phyloP scores from a whole-genome alignment of 768 basidiomycete genomes.

The Russula earlei region DNA sequence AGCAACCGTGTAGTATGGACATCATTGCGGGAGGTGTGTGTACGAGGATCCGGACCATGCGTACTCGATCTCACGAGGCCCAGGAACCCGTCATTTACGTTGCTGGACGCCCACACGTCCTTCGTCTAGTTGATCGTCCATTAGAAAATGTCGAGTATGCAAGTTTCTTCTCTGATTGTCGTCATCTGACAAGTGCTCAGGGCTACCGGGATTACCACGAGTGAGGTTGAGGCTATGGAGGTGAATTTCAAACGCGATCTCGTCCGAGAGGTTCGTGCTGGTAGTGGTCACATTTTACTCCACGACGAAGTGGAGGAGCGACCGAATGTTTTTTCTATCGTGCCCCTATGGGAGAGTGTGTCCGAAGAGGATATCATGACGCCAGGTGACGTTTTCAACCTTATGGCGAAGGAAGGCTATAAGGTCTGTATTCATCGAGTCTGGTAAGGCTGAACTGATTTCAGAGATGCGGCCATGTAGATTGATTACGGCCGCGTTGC shows the following conservation, averaged over 20 bases:
- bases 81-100: constrained; percentile 93
- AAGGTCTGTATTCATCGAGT: constrained; percentile 34
- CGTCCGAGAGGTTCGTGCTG: constrained; percentile 63
- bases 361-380: constrained; percentile 78
- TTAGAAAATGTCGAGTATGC: constrained; percentile 90
- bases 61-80: constrained; percentile 10
- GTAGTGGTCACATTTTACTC: constrained; percentile 71
- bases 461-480: constrained; percentile 28
- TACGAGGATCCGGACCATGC: constrained; percentile 12
- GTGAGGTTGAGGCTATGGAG: constrained; percentile 89
- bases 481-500: constrained; percentile 85
- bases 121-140: constrained; percentile 79
- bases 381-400: constrained; percentile 69
- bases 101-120: constrained; percentile 78
- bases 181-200: constrained; percentile 31
- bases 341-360: constrained; percentile 92
- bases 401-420: constrained; percentile 70
- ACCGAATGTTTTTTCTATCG: constrained; percentile 81
- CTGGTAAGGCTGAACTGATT: not conserved
- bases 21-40: constrained; percentile 73
- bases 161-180: not conserved
- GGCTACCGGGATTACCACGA: constrained; percentile 88
- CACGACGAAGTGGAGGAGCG: constrained; percentile 95
- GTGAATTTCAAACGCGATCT: constrained; percentile 80
- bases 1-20: constrained; percentile 81